Evolutionary conservation across 257 asterid species (phyloP).

Genomic region (Solanum medicagineum): DNA sequence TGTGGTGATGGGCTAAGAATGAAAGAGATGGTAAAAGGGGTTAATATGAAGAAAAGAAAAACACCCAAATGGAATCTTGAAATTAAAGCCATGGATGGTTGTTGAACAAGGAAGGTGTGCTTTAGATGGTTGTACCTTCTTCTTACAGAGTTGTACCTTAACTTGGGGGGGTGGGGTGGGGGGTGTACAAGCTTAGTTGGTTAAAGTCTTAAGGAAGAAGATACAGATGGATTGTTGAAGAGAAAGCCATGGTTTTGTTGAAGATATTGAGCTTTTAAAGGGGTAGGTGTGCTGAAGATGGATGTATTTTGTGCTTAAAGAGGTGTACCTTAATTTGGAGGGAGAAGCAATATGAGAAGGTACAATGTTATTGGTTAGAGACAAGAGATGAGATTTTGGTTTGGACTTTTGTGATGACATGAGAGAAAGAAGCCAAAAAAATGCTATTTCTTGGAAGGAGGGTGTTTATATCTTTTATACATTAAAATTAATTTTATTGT

Average conservation of each 20-base stretch:
- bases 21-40: not conserved
- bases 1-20: not conserved
- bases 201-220: not conserved
- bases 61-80: not conserved
- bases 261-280: not conserved
- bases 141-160: not conserved
- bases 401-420: not conserved
- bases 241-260: constrained; percentile 8
- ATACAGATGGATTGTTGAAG: not conserved
- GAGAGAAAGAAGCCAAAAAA: not conserved
- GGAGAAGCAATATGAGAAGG: not conserved
- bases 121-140: not conserved
- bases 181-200: not conserved
- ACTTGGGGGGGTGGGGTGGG: not conserved
- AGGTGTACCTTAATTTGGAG: not conserved
- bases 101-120: not conserved
- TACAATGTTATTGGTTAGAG: not conserved
- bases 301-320: not conserved
- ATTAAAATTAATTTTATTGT: too few species aligned
- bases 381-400: not conserved
- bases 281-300: not conserved
- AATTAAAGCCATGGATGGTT: constrained; percentile 7
- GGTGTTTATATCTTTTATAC: not conserved
- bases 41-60: not conserved
- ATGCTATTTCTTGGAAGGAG: not conserved